Evolutionary conservation across 306 rosid genomes (phyloP), one percentile per base, ranked within the genome.

Genomic region (Dicorynia guianensis): DNA sequence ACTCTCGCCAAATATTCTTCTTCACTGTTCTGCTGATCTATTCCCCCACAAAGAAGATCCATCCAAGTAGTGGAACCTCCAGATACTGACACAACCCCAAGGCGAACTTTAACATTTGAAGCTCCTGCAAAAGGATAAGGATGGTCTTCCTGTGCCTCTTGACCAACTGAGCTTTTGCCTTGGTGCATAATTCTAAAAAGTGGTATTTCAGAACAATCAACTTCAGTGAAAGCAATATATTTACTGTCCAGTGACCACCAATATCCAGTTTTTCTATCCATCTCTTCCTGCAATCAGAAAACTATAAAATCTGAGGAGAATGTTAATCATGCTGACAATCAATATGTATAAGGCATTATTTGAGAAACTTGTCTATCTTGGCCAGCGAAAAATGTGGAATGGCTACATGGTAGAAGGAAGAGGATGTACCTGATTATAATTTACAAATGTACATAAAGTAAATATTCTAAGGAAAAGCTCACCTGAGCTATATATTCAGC

Each of bases 401-500:
- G 72, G 36, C 34, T 36, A 83, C 33, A 55, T 49, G 35, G 20
- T 63, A 53, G 35, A 76, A 58, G 38, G 63, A 58, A 77, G 46
- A 54, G 19, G 71, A 39, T 38, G 71, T 70, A 39, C 65, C 63
- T 15, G 52, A 67, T 50, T 34, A 69, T 38, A 63, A 50, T 12
- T 52, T 55, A 19, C 14, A 61, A 43, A 13, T 39, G 52, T 11
- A 18, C 30, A 46, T 20, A 15, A 7, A 72, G 71, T 54, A 39
- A 39, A 60, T 57, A 65, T 18, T 80, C 18, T 14, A 60, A 69
- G 76, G 35, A 62, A 55, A 66, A 76, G 76, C 96, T 85, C 88
- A 95, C 99, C 99, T 89, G 96, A 71, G 99, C 99, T 78, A 95
- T 95, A 85, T 95, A 95, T 79, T 95, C 99, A 1, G 99, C 97